These are phyloP conservation scores for Geotrichum australiense DNA, from an alignment of 1,139 yeast species.

Conservation along the genomic window DNA sequence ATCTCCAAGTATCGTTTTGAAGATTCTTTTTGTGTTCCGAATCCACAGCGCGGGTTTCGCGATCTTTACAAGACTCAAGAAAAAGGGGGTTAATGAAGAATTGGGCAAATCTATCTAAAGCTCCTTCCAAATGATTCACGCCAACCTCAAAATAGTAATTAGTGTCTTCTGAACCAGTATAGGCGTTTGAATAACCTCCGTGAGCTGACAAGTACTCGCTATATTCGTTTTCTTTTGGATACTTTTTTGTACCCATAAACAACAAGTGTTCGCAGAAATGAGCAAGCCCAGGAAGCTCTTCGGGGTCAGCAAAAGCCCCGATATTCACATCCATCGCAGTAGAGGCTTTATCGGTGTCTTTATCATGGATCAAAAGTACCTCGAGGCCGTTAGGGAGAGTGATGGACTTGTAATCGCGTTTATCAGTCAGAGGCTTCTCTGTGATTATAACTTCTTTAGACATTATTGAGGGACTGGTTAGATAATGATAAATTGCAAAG, in stretches of 20 bases:
- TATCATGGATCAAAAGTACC: slow-evolving; percentile 74
- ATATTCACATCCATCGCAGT: slow-evolving; percentile 90
- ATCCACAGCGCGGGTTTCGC: slow-evolving; percentile 92
- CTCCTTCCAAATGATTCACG: slow-evolving; percentile 71
- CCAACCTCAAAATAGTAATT: slow-evolving; percentile 85
- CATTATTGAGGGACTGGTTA: not conserved
- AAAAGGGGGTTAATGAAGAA: slow-evolving; percentile 85
- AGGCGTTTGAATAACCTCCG: slow-evolving; percentile 68
- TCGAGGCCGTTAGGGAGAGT: slow-evolving; percentile 60
- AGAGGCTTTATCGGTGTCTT: slow-evolving; percentile 82
- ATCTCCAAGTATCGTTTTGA: slow-evolving; percentile 84
- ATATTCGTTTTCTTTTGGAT: slow-evolving; percentile 88
- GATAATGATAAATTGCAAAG: not conserved
- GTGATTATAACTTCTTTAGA: slow-evolving; percentile 11
- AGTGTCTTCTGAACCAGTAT: slow-evolving; percentile 82
- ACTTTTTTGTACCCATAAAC: slow-evolving; percentile 94
- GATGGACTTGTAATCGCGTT: slow-evolving; percentile 64
- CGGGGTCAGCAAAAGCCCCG: slow-evolving; percentile 80
- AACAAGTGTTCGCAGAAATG: slow-evolving; percentile 94
- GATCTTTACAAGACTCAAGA: slow-evolving; percentile 71
- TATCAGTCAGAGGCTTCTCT: slow-evolving; percentile 45
- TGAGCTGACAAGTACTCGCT: slow-evolving; percentile 68
- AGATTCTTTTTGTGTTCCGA: slow-evolving; percentile 91
- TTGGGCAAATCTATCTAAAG: slow-evolving; percentile 86
- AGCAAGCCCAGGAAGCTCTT: slow-evolving; percentile 74